phyloP scores from a whole-genome alignment of 352 stramenopile genomes.

The Phytophthora aleatoria region DNA sequence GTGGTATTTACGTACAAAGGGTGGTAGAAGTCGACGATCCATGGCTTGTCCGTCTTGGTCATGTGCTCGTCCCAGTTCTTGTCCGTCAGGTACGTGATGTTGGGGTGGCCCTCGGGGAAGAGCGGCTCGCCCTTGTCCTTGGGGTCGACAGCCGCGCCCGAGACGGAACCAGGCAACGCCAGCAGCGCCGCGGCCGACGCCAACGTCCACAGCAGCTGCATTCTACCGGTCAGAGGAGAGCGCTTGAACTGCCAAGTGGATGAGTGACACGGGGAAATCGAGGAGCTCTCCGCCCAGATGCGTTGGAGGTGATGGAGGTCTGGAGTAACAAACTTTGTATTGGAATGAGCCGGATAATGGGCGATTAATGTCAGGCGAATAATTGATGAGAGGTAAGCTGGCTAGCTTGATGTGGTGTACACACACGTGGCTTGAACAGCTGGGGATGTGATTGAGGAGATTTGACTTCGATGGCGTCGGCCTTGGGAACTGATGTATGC shows the following conservation, averaged over 20 bases:
- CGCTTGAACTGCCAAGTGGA: conserved; percentile 22
- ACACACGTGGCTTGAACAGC: neutral
- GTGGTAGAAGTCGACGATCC: conserved; percentile 88
- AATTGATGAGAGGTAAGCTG: neutral
- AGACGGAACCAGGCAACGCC: conserved; percentile 15
- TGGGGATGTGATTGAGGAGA: too few species aligned
- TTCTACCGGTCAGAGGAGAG: conserved; percentile 9
- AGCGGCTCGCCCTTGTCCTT: conserved; percentile 81
- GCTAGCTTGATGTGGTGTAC: neutral
- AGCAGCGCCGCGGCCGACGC: conserved; percentile 25
- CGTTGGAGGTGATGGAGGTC: neutral
- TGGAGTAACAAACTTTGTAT: neutral
- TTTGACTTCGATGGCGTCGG: too few species aligned
- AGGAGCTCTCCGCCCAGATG: conserved; percentile 27
- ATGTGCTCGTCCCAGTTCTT: conserved; percentile 81
- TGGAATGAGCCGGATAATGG: neutral
- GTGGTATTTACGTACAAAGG: conserved; percentile 62
- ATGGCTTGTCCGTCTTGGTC: conserved; percentile 76
- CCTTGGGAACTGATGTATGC: too few species aligned
- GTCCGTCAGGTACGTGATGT: conserved; percentile 88
- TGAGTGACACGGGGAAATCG: conserved; percentile 18
- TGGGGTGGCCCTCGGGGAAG: conserved; percentile 80
- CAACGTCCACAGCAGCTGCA: conserved; percentile 28
- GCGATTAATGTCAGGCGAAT: neutral
- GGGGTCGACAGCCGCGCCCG: conserved; percentile 50